These are phyloP conservation scores for Pseudogymnoascus sp. DNA, from an alignment of 2,329 filamentous ascomycete species.

Conservation along the genomic window DNA sequence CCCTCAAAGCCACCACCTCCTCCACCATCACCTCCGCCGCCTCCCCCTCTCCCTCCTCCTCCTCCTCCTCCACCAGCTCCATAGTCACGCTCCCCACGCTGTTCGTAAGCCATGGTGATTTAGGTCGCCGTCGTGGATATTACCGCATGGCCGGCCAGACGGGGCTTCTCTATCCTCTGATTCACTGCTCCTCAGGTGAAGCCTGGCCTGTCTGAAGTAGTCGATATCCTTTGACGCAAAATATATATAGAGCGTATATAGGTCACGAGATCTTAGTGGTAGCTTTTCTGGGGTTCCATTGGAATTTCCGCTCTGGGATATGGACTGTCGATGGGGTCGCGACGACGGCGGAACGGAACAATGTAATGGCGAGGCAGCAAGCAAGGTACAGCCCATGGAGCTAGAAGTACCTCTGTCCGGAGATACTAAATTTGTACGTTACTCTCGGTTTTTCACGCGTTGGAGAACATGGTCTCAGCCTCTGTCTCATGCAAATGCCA, in stretches of 20 bases:
- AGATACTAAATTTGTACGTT: background rate
- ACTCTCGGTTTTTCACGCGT: background rate
- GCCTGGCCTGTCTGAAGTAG: background rate
- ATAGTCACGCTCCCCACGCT: slow-evolving; percentile 38
- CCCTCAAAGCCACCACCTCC: slow-evolving; percentile 26
- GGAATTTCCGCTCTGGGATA: background rate
- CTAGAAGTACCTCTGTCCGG: background rate
- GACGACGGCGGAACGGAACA: background rate
- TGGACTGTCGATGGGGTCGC: background rate
- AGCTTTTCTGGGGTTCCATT: background rate
- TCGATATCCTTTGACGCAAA: background rate
- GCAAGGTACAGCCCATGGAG: too few relatives aligned
- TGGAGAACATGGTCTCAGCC: background rate
- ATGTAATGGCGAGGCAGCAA: background rate
- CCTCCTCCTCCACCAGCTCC: slow-evolving; percentile 17
- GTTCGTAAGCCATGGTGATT: slow-evolving; percentile 41
- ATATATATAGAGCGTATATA: background rate
- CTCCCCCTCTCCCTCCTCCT: slow-evolving; percentile 15
- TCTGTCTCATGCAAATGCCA: background rate
- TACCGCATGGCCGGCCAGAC: background rate
- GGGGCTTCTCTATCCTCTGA: background rate
- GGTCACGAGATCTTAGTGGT: background rate
- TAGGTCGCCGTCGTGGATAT: background rate
- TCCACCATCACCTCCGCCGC: slow-evolving; percentile 16
- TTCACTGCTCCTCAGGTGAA: background rate